Base-by-base conservation (phyloP, 2,329 filamentous ascomycete species). In the Colletotrichum echinochloae region DNA sequence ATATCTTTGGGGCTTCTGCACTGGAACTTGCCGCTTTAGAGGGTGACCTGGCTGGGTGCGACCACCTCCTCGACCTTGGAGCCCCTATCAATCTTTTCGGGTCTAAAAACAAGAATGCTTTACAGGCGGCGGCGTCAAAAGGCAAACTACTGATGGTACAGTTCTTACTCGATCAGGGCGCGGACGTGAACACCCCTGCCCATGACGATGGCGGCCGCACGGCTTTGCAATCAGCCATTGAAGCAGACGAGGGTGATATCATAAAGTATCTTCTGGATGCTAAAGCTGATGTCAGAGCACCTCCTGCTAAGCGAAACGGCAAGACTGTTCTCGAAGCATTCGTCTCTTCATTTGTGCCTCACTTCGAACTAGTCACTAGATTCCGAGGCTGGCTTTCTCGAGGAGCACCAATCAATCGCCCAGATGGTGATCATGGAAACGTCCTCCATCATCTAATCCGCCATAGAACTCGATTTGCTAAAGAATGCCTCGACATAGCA, bases 221-320 rank as follows among this genome's bases (percentile, higher is more conserved):
- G 1, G 60, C 60, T 11, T n/a, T 64, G 8, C 60, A 64, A 18
- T 8, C 23, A 7, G 60, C 60, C 3, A 14, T 63, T 5, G 35
- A 55, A 28, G 0, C 1, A 9, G 3, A 3, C 2, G 0, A 5
- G 5, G 2, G 8, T 0, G 1, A 16, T 3, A 5, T 64, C 1
- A 20, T 11, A 23, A 8, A 16, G 0, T 55, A 8, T 16, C 37
- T 64, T 2, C 39, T 64, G 2, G 49, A 33, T 14, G 60, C 3
- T 3, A 28, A 16, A 44, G 60, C 60, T 23, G 20, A 63, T 1
- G 1, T 63, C 0, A 54, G 5, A n/a, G 48, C 35, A 3, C 18
- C 26, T 18, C 60, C 60, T 0, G 60, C 60, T 2, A 35, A 55
- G 5, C 12, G 12, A 2, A 5, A 23, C 0, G 60, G 49, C 5